Base-by-base conservation (phyloP, 2,329 filamentous ascomycete genomes). In the Apiospora aurea region DNA sequence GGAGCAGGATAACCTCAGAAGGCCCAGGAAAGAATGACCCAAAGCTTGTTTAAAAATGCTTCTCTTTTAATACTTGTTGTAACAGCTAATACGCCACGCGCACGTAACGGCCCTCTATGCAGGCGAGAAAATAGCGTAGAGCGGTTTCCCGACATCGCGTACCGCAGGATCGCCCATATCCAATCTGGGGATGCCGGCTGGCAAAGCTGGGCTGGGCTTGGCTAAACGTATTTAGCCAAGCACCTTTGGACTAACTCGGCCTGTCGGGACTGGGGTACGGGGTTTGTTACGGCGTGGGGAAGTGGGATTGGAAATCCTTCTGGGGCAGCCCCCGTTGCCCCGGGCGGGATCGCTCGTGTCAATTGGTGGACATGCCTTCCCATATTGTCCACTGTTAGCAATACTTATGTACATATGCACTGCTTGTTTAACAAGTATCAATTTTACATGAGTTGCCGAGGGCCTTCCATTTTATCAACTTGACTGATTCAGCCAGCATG, bases 171-270 rank as follows among this genome's bases (percentile, higher is more conserved):
- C 21, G 57, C 21, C 57, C 21, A 41, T n/a, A 38, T n/a, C 53
- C 53, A 61, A 61, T 61, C 26, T 61, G 53, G 26, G 26, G 53
- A 38, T 61, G 29, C 53, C 53, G 53, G 53, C 26, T 61, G 53
- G 21, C 57, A 38, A 41, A 18, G 13, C 21, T 41, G 34, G 57
- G 13, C 21, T 41, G 34, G 57, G 57, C 57, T 41, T 64, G 57
- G 57, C 57, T 64, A 64, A 64, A 64, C 10, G 34, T 11, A 41
- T 64, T 64, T 64, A 64, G 57, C 57, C 57, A 64, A 64, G 51
- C 47, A 11, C 14, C 4, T 11, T 29, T 57, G 51, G 26, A 8
- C 57, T 18, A 64, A 14, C 34, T 21, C 34, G 57, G 57, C 34
- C 29, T 64, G 16, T 64, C 57, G 57, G 57, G 34, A 64, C 57